Evolutionary conservation across 768 basidiomycete species (phyloP).

Genomic region (Termitomyces sp.): DNA sequence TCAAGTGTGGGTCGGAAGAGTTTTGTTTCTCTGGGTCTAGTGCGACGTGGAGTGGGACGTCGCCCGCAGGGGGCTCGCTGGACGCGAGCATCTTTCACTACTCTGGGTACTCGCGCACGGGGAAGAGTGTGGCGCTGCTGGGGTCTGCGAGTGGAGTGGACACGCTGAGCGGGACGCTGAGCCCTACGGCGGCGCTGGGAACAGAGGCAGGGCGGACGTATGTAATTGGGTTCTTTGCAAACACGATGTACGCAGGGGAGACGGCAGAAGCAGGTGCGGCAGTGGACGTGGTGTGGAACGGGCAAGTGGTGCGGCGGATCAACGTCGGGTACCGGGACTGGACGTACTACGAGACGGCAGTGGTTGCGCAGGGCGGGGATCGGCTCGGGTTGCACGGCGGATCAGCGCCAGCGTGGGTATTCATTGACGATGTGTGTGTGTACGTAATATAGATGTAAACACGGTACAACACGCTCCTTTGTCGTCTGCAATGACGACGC

Average conservation of each 20-base stretch:
- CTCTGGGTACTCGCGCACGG: slow-evolving; percentile 32
- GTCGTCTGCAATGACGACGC: neutral
- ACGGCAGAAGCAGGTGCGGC: slow-evolving; percentile 26
- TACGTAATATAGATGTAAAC: slow-evolving; percentile 7
- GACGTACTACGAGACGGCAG: slow-evolving; percentile 29
- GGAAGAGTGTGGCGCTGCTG: slow-evolving; percentile 32
- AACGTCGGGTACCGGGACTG: slow-evolving; percentile 32
- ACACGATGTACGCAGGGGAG: slow-evolving; percentile 30
- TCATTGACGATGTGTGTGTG: slow-evolving; percentile 37
- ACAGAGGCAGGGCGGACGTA: slow-evolving; percentile 34
- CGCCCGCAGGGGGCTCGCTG: slow-evolving; percentile 25
- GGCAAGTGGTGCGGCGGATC: slow-evolving; percentile 23
- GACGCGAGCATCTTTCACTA: slow-evolving; percentile 43
- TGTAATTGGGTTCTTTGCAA: slow-evolving; percentile 36
- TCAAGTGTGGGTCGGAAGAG: slow-evolving; percentile 3
- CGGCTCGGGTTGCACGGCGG: slow-evolving; percentile 23
- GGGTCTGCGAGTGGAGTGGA: slow-evolving; percentile 38
- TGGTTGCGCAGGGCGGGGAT: slow-evolving; percentile 21
- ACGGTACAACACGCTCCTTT: neutral
- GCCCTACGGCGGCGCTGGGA: slow-evolving; percentile 21
- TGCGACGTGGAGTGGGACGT: slow-evolving; percentile 34
- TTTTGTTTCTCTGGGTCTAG: slow-evolving; percentile 36
- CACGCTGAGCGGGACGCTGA: slow-evolving; percentile 31
- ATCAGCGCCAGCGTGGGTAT: slow-evolving; percentile 44
- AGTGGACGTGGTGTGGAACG: slow-evolving; percentile 41